phyloP scores from a whole-genome alignment of 306 rosid genomes.

The Luffa acutangula region DNA sequence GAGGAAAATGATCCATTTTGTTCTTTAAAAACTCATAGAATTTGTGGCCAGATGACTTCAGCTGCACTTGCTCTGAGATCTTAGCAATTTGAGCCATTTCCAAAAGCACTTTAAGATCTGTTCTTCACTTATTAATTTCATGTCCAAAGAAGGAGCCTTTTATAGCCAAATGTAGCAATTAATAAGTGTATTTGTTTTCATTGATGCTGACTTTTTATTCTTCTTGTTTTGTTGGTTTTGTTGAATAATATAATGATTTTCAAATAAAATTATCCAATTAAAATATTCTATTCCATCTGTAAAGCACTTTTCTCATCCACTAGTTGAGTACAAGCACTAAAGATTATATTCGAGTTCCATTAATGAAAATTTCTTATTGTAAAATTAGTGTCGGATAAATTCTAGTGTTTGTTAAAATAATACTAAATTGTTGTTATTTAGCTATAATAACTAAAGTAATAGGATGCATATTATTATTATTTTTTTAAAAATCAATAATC shows the following conservation, averaged over 20 bases:
- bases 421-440: no score
- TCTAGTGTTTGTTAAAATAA: no score
- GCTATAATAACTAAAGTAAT: no score
- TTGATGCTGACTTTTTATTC: not conserved
- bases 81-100: not conserved
- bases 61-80: not conserved
- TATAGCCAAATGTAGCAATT: not conserved
- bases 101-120: not conserved
- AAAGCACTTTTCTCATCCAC: not conserved
- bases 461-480: no score
- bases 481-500: no score
- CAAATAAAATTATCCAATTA: not conserved
- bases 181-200: not conserved
- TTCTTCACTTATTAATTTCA: not conserved
- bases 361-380: not conserved
- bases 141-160: not conserved
- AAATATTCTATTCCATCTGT: not conserved
- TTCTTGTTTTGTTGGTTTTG: not conserved
- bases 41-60: not conserved
- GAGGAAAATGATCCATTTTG: not conserved
- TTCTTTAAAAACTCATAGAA: not conserved
- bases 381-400: no score
- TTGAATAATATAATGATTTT: not conserved
- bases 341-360: not conserved
- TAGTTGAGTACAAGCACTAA: not conserved